Conservation (phyloP, 495 filamentous ascomycete genomes). For the Penicillium mononematosum region DNA sequence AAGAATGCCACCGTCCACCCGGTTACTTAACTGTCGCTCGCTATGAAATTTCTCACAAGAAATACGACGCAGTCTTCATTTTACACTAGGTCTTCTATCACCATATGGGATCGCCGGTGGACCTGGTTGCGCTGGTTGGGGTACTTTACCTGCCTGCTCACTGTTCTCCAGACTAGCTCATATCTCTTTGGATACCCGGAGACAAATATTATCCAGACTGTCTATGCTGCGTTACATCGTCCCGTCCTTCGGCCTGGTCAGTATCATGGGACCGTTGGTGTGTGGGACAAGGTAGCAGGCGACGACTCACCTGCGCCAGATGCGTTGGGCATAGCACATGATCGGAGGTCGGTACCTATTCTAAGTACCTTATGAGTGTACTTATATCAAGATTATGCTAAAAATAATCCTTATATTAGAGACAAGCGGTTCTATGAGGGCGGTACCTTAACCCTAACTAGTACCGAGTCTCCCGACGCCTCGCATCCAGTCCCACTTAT, state of each 20-base stretch:
- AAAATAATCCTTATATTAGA: slow-evolving; percentile 2
- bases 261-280: slow-evolving; percentile 10
- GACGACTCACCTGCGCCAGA: slow-evolving; percentile 20
- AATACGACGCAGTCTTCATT: slow-evolving; percentile 7
- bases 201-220: not conserved
- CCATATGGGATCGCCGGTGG: slow-evolving; percentile 7
- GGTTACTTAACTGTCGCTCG: not conserved
- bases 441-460: slow-evolving; percentile 31
- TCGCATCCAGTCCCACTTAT: slow-evolving; percentile 29
- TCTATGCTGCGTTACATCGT: not conserved
- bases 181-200: slow-evolving; percentile 7
- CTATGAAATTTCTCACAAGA: not conserved
- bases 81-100: not conserved
- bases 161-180: slow-evolving; percentile 11
- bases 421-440: slow-evolving; percentile 28
- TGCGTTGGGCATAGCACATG: slow-evolving; percentile 16
- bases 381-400: not conserved
- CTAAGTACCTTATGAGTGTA: not conserved
- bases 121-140: slow-evolving; percentile 17
- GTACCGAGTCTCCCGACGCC: slow-evolving; percentile 1
- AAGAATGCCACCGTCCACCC: not conserved
- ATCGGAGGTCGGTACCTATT: slow-evolving; percentile 16
- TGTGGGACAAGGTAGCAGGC: slow-evolving; percentile 11
- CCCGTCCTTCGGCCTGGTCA: slow-evolving; percentile 24
- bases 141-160: slow-evolving; percentile 11